phyloP scores from a whole-genome alignment of 164 flowering plant genomes.

The Liquidambar formosana region DNA sequence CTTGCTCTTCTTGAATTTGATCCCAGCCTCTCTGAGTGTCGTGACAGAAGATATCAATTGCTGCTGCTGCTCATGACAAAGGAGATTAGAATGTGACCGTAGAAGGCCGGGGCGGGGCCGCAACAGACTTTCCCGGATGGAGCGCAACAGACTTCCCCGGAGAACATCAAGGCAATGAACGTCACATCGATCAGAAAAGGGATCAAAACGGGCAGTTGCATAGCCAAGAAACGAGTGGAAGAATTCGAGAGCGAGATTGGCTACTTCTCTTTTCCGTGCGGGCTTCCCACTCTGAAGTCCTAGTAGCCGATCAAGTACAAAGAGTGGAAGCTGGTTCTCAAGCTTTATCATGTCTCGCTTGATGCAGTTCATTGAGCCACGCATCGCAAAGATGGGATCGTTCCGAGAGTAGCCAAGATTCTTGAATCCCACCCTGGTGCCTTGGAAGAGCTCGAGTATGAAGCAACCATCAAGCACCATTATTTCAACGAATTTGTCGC shows the following conservation, averaged over 20 bases:
- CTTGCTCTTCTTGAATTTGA: conserved; percentile 67
- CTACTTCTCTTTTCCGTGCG: conserved; percentile 39
- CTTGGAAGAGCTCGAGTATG: conserved; percentile 59
- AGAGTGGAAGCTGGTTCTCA: conserved; percentile 74
- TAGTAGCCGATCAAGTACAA: conserved; percentile 48
- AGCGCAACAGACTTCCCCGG: too few species aligned
- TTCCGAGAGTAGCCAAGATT: conserved; percentile 57
- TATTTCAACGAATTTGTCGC: conserved; percentile 63
- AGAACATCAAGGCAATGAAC: conserved; percentile 88
- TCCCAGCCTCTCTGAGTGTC: conserved; percentile 58
- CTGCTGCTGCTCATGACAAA: conserved; percentile 71
- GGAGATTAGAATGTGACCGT: conserved; percentile 53
- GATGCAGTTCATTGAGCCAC: conserved; percentile 67
- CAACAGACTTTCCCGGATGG: too few species aligned
- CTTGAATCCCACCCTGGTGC: conserved; percentile 52
- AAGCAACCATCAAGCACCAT: conserved; percentile 75
- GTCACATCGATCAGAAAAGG: conserved; percentile 58
- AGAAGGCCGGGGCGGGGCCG: conserved; percentile 56
- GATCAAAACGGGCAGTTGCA: conserved; percentile 53
- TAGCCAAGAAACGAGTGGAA: conserved; percentile 48
- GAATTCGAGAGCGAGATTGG: conserved; percentile 51
- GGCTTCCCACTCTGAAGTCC: conserved; percentile 52
- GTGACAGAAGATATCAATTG: conserved; percentile 76
- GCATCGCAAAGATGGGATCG: conserved; percentile 72
- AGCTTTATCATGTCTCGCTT: conserved; percentile 78